These are phyloP conservation scores for Ceratocystis variospora DNA, from an alignment of 2,329 filamentous ascomycete genomes.

Conservation along the genomic window DNA sequence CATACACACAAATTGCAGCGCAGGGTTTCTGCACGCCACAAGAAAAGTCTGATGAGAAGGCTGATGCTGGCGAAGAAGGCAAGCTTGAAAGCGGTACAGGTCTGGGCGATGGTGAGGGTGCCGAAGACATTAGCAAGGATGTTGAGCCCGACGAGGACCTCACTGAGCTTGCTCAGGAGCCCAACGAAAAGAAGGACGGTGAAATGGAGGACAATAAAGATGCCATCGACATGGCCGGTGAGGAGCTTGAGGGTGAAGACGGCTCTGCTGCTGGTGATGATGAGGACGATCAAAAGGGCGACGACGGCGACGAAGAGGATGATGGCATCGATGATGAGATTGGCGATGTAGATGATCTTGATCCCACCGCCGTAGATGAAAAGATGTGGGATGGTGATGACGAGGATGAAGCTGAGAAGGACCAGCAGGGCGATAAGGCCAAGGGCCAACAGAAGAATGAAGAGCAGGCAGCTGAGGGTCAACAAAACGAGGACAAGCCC, in stretches of 20 bases:
- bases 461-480: conserved; percentile 44
- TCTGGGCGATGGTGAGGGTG: conserved; percentile 83
- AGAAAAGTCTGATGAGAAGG: conserved; percentile 60
- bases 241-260: conserved; percentile 79
- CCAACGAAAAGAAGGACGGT: conserved; percentile 48
- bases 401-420: conserved; percentile 67
- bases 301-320: conserved; percentile 52
- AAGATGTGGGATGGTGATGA: conserved; percentile 95
- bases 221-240: conserved; percentile 81
- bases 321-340: conserved; percentile 84
- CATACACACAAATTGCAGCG: conserved; percentile 63
- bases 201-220: conserved; percentile 71
- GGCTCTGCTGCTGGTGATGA: conserved; percentile 50
- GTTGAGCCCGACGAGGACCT: conserved; percentile 88
- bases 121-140: conserved; percentile 96
- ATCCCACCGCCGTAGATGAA: conserved; percentile 83
- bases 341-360: conserved; percentile 80
- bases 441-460: conserved; percentile 55
- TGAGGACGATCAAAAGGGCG: conserved; percentile 45
- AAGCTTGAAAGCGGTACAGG: conserved; percentile 85
- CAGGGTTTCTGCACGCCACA: conserved; percentile 86
- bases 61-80: conserved; percentile 61
- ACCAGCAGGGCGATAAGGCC: conserved; percentile 60
- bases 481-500: conserved; percentile 35
- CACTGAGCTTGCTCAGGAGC: conserved; percentile 76